phyloP scores from a whole-genome alignment of 108 stramenopile species.

The Nitzschia sp. region DNA sequence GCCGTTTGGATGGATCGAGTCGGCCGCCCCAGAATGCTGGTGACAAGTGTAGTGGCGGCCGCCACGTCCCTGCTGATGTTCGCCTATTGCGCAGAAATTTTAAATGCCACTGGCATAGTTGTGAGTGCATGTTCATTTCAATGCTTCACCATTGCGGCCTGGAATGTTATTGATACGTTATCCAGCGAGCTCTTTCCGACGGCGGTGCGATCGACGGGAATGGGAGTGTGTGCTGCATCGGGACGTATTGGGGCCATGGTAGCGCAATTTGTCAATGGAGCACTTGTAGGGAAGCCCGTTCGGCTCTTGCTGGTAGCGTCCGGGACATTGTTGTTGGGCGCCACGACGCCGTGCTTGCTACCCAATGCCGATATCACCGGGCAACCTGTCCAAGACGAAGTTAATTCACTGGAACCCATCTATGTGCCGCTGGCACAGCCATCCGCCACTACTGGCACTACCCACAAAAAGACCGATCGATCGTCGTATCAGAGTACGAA shows the following conservation, averaged over 20 bases:
- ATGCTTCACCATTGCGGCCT: constrained; percentile 65
- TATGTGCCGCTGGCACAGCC: neutral
- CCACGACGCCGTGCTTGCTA: constrained; percentile 52
- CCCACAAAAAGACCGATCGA: too few species aligned
- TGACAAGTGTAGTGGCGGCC: constrained; percentile 46
- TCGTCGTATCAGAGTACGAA: too few species aligned
- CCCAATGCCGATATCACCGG: constrained; percentile 43
- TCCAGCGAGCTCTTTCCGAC: constrained; percentile 80
- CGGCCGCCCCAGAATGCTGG: constrained; percentile 56
- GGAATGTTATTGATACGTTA: constrained; percentile 79
- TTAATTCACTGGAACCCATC: neutral
- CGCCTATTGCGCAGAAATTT: constrained; percentile 38
- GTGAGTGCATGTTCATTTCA: constrained; percentile 72
- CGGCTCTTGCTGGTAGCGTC: constrained; percentile 56
- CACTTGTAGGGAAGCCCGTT: constrained; percentile 44
- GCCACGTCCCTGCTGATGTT: constrained; percentile 56
- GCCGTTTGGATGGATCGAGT: constrained; percentile 54
- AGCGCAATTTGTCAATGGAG: constrained; percentile 74
- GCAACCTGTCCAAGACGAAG: constrained; percentile 30
- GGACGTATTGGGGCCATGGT: constrained; percentile 77
- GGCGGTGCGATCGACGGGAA: constrained; percentile 65
- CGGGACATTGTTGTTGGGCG: constrained; percentile 56
- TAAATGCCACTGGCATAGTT: constrained; percentile 46
- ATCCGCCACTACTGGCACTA: too few species aligned
- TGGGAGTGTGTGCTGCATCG: constrained; percentile 77